These are phyloP conservation scores for Xylaria venustula DNA, from an alignment of 495 filamentous ascomycete genomes.

Conservation along the genomic window DNA sequence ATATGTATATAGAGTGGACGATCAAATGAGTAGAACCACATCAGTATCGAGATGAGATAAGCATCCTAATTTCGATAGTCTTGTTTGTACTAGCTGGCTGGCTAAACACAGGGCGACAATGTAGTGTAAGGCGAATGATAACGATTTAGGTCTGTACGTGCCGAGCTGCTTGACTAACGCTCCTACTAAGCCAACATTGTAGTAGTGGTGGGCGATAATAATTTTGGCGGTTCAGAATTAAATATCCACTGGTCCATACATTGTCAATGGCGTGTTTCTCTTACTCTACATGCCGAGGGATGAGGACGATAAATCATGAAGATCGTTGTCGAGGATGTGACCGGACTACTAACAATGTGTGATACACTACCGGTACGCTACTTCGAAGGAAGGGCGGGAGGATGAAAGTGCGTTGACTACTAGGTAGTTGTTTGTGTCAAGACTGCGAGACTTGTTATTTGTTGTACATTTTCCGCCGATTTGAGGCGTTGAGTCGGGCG, in stretches of 20 bases:
- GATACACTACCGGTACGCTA: too few species aligned
- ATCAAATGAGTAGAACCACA: neutral
- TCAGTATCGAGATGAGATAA: conserved; percentile 12
- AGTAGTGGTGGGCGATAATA: too few species aligned
- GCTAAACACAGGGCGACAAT: neutral
- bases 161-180: too few species aligned
- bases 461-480: neutral
- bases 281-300: too few species aligned
- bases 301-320: too few species aligned
- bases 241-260: too few species aligned
- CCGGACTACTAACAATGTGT: too few species aligned
- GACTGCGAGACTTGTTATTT: neutral
- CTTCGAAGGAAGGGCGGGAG: neutral
- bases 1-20: neutral
- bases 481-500: neutral
- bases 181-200: too few species aligned
- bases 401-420: neutral
- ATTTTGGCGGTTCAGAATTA: too few species aligned
- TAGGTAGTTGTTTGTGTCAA: neutral
- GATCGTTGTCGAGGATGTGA: too few species aligned
- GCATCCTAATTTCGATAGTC: conserved; percentile 9
- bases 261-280: too few species aligned
- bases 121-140: neutral
- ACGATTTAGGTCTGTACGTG: neutral
- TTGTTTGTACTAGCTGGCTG: neutral